These are phyloP conservation scores for Boletales sp. DNA, from an alignment of 768 basidiomycete species.

Conservation along the genomic window DNA sequence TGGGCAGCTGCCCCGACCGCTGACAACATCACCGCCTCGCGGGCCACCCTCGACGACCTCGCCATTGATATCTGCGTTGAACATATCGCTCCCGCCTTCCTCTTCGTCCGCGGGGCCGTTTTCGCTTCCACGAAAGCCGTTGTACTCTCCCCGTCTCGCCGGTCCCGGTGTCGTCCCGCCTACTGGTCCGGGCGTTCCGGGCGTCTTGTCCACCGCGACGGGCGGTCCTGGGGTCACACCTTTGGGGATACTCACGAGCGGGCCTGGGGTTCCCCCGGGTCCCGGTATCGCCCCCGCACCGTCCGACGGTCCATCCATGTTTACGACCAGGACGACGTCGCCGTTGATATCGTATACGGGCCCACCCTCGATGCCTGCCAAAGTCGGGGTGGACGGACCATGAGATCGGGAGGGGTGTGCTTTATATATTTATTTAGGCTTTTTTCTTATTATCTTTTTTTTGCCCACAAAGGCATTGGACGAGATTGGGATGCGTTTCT, in stretches of 20 bases:
- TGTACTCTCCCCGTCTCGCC: constrained; percentile 28
- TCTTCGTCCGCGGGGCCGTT: constrained; percentile 19
- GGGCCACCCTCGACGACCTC: constrained; percentile 21
- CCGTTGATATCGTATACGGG: constrained; percentile 21
- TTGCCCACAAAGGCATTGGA: not conserved
- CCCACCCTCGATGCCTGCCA: not conserved
- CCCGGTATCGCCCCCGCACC: constrained; percentile 25
- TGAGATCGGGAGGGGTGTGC: not conserved
- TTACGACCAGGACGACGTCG: constrained; percentile 17
- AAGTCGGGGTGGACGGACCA: constrained; percentile 19
- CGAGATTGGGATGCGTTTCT: too few relatives aligned
- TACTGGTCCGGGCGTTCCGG: constrained; percentile 25
- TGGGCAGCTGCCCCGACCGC: constrained; percentile 20
- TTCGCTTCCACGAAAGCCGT: constrained; percentile 22
- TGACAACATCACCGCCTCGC: constrained; percentile 39
- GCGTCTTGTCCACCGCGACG: constrained; percentile 17
- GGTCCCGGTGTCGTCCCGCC: constrained; percentile 30
- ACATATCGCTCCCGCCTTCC: constrained; percentile 11
- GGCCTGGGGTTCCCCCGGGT: constrained; percentile 27
- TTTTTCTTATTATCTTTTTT: not conserved
- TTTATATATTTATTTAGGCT: not conserved
- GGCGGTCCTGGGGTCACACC: constrained; percentile 19
- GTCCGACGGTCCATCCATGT: constrained; percentile 4
- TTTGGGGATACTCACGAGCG: constrained; percentile 26
- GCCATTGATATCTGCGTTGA: constrained; percentile 17